phyloP scores from a whole-genome alignment of 148 eudicot species.

The Limonium bicolor region DNA sequence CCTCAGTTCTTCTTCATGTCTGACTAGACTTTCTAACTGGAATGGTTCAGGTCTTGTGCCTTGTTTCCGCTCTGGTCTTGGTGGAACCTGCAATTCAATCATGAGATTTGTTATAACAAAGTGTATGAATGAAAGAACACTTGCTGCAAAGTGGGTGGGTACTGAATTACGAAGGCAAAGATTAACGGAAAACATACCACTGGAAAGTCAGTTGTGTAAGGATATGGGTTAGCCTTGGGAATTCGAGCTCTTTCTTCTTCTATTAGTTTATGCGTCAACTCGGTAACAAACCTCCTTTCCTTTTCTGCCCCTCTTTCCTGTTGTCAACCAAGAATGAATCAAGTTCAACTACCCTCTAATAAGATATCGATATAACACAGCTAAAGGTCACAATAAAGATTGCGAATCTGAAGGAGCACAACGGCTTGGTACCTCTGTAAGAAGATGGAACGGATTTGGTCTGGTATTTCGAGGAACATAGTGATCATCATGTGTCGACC shows the following conservation, averaged over 20 bases:
- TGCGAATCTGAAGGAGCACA: too few species aligned
- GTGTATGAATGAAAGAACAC: background rate
- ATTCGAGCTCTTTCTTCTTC: conserved; percentile 80
- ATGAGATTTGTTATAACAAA: background rate
- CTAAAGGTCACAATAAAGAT: too few species aligned
- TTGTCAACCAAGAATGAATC: background rate
- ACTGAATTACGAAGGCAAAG: too few species aligned
- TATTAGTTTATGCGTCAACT: conserved; percentile 46
- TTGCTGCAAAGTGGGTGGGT: background rate
- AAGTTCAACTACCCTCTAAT: background rate
- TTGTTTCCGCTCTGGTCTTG: conserved; percentile 78
- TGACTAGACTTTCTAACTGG: conserved; percentile 57
- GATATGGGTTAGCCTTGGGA: conserved; percentile 85
- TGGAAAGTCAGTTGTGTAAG: conserved; percentile 88
- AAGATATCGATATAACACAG: background rate
- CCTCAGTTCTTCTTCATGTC: conserved; percentile 83
- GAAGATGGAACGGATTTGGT: conserved; percentile 75
- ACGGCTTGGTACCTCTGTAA: conserved; percentile 81
- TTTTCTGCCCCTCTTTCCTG: conserved; percentile 94
- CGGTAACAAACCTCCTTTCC: conserved; percentile 44
- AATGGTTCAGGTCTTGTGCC: conserved; percentile 87
- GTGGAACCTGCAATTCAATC: conserved; percentile 47
- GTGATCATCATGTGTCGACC: conserved; percentile 35
- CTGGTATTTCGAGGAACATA: conserved; percentile 53
- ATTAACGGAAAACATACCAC: conserved; percentile 39